phyloP scores from a whole-genome alignment of 1,284 basidiomycete genomes.

The Cryptococcus sp. region DNA sequence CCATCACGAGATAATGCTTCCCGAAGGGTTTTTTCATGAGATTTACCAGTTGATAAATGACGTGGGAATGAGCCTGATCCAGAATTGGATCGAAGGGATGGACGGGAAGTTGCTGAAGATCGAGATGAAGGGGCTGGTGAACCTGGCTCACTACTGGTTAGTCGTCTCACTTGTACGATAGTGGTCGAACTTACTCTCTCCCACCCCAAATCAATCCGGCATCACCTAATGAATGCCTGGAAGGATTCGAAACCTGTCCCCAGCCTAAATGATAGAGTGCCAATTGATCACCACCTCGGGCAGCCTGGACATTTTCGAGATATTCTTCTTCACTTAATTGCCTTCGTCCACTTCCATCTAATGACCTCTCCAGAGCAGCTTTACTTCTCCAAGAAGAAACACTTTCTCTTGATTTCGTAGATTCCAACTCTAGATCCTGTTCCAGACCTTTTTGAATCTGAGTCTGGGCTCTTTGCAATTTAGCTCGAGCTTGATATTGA shows the following conservation, averaged over 20 bases:
- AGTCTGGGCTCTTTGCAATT: not conserved
- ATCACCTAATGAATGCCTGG: constrained; percentile 7
- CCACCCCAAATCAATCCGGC: constrained; percentile 12
- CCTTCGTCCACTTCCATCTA: not conserved
- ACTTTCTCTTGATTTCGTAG: not conserved
- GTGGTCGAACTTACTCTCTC: too few relatives aligned
- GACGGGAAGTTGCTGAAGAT: not conserved
- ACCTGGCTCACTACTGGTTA: not conserved
- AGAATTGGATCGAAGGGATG: not conserved
- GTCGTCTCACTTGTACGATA: too few relatives aligned
- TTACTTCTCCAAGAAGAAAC: not conserved
- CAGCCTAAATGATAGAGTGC: constrained; percentile 10
- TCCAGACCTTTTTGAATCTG: too few relatives aligned
- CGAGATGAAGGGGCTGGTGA: not conserved
- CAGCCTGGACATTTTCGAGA: constrained; percentile 1
- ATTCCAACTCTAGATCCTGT: not conserved
- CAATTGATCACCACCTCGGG: constrained; percentile 12
- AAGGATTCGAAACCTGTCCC: not conserved
- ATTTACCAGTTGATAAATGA: too few relatives aligned
- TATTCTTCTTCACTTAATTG: not conserved
- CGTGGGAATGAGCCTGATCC: too few relatives aligned
- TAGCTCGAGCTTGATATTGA: constrained; percentile 1
- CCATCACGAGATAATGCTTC: too few relatives aligned
- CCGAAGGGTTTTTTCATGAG: too few relatives aligned
- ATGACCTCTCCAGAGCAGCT: not conserved